phyloP scores from a whole-genome alignment of 1,139 yeast genomes.

The Fermentozyma sake region DNA sequence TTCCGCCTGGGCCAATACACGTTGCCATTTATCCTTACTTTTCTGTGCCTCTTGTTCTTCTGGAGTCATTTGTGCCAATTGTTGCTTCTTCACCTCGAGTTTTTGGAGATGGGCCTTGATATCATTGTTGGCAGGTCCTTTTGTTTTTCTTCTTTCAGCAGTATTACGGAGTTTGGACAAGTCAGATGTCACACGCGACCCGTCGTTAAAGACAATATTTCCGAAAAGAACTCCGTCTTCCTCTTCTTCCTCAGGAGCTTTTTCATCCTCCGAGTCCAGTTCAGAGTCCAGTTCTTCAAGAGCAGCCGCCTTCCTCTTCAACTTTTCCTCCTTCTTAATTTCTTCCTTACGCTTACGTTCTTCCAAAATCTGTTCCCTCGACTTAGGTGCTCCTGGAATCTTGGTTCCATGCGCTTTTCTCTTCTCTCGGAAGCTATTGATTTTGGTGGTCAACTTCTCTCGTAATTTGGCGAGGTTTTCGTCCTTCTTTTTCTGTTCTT shows the following conservation, averaged over 20 bases:
- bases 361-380: slow-evolving; percentile 70
- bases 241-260: slow-evolving; percentile 28
- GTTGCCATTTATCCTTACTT: slow-evolving; percentile 82
- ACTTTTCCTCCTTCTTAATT: slow-evolving; percentile 27
- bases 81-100: slow-evolving; percentile 69
- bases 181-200: slow-evolving; percentile 77
- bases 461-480: slow-evolving; percentile 63
- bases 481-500: slow-evolving; percentile 45
- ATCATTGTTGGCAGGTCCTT: slow-evolving; percentile 86
- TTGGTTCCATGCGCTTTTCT: slow-evolving; percentile 91
- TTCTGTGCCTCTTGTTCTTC: slow-evolving; percentile 58
- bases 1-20: slow-evolving; percentile 80
- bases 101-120: slow-evolving; percentile 75
- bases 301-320: slow-evolving; percentile 32
- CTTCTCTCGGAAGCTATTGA: slow-evolving; percentile 64
- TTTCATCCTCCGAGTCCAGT: slow-evolving; percentile 35
- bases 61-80: slow-evolving; percentile 54
- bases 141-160: slow-evolving; percentile 50
- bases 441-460: slow-evolving; percentile 68
- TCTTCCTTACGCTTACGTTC: slow-evolving; percentile 47
- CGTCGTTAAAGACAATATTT: slow-evolving; percentile 79
- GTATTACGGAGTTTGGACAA: slow-evolving; percentile 52
- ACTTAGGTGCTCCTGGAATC: slow-evolving; percentile 74
- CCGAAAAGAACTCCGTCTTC: slow-evolving; percentile 61
- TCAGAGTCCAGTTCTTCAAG: slow-evolving; percentile 33